Percentiles rank a stretch among this genome's conserved stretches.
Evolutionary conservation across 352 stramenopile species (phyloP).

Genomic region (Phytopythium delawarense): DNA sequence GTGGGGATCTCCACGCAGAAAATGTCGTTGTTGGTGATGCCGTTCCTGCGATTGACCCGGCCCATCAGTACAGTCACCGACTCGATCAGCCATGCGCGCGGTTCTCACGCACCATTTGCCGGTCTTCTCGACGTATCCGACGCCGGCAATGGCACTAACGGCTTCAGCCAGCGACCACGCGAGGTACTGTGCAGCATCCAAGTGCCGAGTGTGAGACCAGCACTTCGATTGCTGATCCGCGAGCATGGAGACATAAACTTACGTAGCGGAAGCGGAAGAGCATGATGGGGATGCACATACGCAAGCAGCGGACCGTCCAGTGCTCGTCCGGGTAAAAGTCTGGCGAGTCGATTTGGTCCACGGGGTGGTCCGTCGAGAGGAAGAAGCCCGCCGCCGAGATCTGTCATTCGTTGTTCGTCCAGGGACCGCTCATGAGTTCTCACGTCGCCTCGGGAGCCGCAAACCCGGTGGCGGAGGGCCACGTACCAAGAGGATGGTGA

Average conservation of each 20-base stretch:
- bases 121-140: constrained; percentile 74
- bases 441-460: neutral
- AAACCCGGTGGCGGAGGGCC: neutral
- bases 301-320: constrained; percentile 59
- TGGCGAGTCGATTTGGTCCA: constrained; percentile 74
- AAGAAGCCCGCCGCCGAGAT: constrained; percentile 71
- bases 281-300: constrained; percentile 72
- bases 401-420: constrained; percentile 11
- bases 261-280: constrained; percentile 85
- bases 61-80: neutral
- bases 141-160: constrained; percentile 64
- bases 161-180: constrained; percentile 82
- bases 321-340: constrained; percentile 59
- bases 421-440: neutral
- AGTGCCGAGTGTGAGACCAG: constrained; percentile 4
- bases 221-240: neutral
- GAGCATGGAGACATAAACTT: constrained; percentile 14
- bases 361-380: constrained; percentile 66
- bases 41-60: constrained; percentile 38
- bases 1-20: constrained; percentile 81
- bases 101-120: constrained; percentile 52
- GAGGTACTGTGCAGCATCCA: constrained; percentile 48
- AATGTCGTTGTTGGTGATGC: constrained; percentile 85
- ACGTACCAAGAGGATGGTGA: constrained; percentile 70
- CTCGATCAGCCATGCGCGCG: neutral